Conservation (phyloP, 768 basidiomycete species). For the Galerina sulciceps region DNA sequence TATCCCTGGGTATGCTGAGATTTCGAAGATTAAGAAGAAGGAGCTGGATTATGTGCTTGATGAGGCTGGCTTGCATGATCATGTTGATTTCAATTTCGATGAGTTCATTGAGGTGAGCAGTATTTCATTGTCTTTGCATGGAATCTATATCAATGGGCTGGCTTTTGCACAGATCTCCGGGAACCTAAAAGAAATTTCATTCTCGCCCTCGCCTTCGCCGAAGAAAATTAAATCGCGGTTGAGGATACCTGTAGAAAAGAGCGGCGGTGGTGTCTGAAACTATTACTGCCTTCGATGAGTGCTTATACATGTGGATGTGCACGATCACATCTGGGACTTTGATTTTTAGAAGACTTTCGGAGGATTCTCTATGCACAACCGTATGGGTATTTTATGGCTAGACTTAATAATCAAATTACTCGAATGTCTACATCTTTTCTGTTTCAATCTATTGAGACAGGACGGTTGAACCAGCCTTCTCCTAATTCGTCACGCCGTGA, state of each 20-base stretch:
- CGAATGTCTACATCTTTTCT: no score
- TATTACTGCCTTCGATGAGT: no score
- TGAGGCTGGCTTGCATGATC: constrained; percentile 69
- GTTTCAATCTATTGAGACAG: no score
- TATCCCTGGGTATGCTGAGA: constrained; percentile 61
- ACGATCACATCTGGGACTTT: no score
- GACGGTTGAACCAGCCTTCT: no score
- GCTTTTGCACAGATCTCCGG: constrained; percentile 62
- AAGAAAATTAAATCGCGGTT: constrained; percentile 32
- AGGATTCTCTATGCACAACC: no score
- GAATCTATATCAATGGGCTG: no score
- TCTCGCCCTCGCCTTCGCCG: constrained; percentile 36
- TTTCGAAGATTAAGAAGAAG: constrained; percentile 56
- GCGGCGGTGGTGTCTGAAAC: constrained; percentile 54
- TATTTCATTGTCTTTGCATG: constrained; percentile 4
- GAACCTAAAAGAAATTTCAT: constrained; percentile 69
- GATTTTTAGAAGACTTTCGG: no score
- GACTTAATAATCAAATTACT: no score
- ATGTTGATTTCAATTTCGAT: constrained; percentile 70
- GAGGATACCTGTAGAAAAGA: constrained; percentile 59
- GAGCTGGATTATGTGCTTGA: constrained; percentile 78
- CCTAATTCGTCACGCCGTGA: no score
- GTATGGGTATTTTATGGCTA: no score
- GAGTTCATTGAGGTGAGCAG: constrained; percentile 83
- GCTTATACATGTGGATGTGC: no score